These are phyloP conservation scores for Kickxella alabastrina DNA, from an alignment of 192 early-diverging fungal genomes.

Conservation along the genomic window DNA sequence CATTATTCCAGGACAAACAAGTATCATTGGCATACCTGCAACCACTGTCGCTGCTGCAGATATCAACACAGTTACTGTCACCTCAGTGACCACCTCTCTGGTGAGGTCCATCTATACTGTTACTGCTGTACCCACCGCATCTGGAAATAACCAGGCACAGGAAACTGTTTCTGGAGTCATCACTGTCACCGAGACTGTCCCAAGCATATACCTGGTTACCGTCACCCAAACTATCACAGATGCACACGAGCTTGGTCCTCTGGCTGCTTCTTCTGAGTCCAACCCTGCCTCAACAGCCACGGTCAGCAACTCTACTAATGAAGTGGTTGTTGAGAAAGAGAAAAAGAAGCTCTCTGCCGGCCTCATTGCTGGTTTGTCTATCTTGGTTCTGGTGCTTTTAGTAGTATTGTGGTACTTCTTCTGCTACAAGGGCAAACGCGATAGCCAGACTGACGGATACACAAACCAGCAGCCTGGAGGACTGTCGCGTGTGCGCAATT, in stretches of 20 bases:
- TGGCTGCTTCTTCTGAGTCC: neutral
- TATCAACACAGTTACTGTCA: neutral
- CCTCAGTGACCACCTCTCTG: neutral
- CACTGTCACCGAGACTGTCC: neutral
- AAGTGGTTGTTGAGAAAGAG: neutral
- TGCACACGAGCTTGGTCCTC: neutral
- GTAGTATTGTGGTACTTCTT: neutral
- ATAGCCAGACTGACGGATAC: neutral
- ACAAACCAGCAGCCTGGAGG: too few species aligned
- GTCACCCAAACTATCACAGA: neutral
- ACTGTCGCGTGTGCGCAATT: neutral
- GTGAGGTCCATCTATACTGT: neutral
- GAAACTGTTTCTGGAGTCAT: neutral
- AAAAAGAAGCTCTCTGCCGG: neutral
- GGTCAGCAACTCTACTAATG: neutral
- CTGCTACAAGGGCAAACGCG: conserved; percentile 2
- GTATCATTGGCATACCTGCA: neutral
- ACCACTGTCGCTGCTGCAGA: neutral
- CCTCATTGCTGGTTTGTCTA: too few species aligned
- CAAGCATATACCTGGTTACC: neutral
- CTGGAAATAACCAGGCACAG: neutral
- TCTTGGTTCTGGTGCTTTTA: conserved; percentile 1
- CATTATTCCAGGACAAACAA: neutral
- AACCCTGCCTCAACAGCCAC: neutral
- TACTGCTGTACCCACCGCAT: neutral